Conservation (phyloP, 192 early-diverging fungal species). For the Blastocladiella britannica region DNA sequence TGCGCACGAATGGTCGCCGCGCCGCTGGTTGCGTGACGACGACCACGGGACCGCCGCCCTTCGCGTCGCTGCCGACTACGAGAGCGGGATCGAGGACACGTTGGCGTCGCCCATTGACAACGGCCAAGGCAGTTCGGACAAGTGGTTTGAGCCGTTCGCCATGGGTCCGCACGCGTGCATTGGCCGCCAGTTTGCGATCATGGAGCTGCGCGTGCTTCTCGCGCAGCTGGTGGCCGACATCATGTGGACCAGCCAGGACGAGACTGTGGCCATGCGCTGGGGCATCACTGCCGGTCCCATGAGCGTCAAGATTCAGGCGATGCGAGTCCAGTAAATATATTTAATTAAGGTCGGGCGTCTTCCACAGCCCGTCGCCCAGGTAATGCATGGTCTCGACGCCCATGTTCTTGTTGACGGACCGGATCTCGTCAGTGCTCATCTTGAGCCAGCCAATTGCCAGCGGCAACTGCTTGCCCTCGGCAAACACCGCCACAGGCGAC, state of each 20-base stretch:
- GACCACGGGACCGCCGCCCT: too few relatives aligned
- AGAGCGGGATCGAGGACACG: too few relatives aligned
- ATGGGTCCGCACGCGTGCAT: not conserved
- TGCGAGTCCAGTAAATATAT: too few relatives aligned
- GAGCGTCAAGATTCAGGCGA: too few relatives aligned
- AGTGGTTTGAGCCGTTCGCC: not conserved
- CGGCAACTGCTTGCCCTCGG: slow-evolving; percentile 92
- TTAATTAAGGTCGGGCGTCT: slow-evolving; percentile 18
- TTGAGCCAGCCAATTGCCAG: slow-evolving; percentile 69
- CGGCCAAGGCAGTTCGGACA: too few relatives aligned
- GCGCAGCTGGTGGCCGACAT: not conserved
- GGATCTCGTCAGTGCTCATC: slow-evolving; percentile 72
- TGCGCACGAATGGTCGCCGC: too few relatives aligned
- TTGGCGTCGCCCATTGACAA: too few relatives aligned
- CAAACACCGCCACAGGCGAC: slow-evolving; percentile 65
- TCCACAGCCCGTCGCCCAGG: slow-evolving; percentile 68
- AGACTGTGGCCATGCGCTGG: too few relatives aligned
- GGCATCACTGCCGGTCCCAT: too few relatives aligned
- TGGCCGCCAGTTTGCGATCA: not conserved
- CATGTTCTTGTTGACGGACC: slow-evolving; percentile 67
- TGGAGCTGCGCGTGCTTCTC: not conserved
- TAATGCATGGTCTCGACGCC: slow-evolving; percentile 77
- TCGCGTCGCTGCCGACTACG: too few relatives aligned
- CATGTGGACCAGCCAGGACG: too few relatives aligned
- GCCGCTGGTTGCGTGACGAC: too few relatives aligned